Evolutionary conservation across 768 basidiomycete genomes (phyloP).

Genomic region (Lactifluus hygrophoroides): DNA sequence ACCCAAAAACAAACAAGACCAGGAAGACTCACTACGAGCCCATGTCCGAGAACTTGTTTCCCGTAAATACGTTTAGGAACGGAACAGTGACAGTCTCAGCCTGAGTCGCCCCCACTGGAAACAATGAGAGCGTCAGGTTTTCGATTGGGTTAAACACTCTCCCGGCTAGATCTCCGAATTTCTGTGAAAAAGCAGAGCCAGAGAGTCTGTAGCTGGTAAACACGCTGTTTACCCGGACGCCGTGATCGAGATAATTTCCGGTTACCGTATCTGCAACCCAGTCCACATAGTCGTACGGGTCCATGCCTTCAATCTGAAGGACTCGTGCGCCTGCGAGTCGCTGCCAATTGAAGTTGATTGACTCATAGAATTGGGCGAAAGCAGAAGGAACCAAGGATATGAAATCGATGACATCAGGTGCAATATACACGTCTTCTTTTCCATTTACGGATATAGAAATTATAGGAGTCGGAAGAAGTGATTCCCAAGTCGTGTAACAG

Average conservation of each 20-base stretch:
- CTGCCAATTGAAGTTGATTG: constrained; percentile 31
- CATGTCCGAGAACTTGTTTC: constrained; percentile 41
- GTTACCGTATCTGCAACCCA: constrained; percentile 48
- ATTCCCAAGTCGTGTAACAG: constrained; percentile 46
- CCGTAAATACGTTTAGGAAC: constrained; percentile 41
- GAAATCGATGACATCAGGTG: constrained; percentile 12
- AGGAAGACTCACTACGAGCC: constrained; percentile 40
- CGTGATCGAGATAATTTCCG: constrained; percentile 57
- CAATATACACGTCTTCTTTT: constrained; percentile 13
- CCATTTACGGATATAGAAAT: constrained; percentile 4
- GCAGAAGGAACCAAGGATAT: neutral
- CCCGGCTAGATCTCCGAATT: constrained; percentile 49
- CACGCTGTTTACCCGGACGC: constrained; percentile 54
- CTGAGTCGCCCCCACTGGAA: constrained; percentile 38
- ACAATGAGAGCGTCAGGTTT: constrained; percentile 40
- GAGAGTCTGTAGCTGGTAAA: constrained; percentile 48
- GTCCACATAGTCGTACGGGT: constrained; percentile 49
- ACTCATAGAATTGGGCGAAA: constrained; percentile 7
- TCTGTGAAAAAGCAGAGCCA: constrained; percentile 44
- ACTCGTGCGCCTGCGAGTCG: constrained; percentile 55
- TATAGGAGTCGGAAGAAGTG: constrained; percentile 20
- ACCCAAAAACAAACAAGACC: neutral
- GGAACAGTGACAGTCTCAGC: constrained; percentile 47
- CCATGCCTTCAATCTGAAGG: constrained; percentile 43
- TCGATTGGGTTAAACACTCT: constrained; percentile 40